Conservation (phyloP, 2,329 filamentous ascomycete species). For the Hortaea werneckii region DNA sequence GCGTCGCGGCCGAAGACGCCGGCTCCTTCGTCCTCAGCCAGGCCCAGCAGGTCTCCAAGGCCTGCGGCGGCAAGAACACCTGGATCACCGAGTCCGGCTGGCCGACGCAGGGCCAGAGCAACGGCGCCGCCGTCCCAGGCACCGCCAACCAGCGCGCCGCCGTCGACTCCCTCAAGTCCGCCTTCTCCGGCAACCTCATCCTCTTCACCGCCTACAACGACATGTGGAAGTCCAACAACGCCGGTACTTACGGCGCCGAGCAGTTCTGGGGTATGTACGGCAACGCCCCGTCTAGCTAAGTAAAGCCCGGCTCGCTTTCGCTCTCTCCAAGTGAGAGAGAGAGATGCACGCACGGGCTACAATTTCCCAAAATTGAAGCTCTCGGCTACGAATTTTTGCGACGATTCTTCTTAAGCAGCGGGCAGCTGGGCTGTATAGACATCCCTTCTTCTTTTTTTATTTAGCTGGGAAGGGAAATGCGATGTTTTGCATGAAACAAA, state of each 20-base stretch:
- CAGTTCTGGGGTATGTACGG: conserved; percentile 58
- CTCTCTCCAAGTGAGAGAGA: too few relatives aligned
- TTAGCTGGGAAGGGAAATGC: too few relatives aligned
- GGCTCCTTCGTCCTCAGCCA: conserved; percentile 57
- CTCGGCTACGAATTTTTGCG: too few relatives aligned
- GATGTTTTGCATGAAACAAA: too few relatives aligned
- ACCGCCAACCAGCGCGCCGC: conserved; percentile 56
- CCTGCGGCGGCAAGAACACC: conserved; percentile 49
- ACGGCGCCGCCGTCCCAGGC: conserved; percentile 60
- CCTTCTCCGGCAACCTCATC: conserved; percentile 52
- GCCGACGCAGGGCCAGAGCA: conserved; percentile 59
- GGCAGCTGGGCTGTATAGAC: too few relatives aligned
- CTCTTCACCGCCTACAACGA: conserved; percentile 76
- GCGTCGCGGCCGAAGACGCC: conserved; percentile 48
- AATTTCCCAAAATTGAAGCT: too few relatives aligned
- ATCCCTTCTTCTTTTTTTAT: too few relatives aligned
- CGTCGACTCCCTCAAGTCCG: conserved; percentile 51
- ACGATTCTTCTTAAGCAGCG: too few relatives aligned
- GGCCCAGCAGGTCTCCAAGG: conserved; percentile 36
- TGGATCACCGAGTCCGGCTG: conserved; percentile 78
- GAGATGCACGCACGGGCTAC: too few relatives aligned
- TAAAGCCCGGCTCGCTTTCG: background rate
- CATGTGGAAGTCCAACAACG: conserved; percentile 60
- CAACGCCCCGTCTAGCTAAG: conserved; percentile 10
- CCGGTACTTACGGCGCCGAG: conserved; percentile 59